A percentile compares a stretch with the other conserved stretches of the same genome.
Evolutionary conservation across 139 green algal species (phyloP).

Genomic region (Closterium sp.): DNA sequence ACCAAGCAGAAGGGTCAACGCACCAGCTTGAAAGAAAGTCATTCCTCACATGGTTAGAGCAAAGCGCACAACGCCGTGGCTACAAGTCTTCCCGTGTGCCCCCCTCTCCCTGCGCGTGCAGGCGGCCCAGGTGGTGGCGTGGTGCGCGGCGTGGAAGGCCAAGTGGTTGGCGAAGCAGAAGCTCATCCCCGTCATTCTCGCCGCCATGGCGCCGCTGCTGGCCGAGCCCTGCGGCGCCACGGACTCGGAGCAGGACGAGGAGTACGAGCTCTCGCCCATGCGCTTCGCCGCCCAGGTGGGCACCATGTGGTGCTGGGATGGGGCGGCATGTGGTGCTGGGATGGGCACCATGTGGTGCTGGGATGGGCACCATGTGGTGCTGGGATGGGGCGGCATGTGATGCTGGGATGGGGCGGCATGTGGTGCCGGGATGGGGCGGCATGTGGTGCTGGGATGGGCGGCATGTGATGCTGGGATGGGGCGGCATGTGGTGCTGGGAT

Average conservation of each 20-base stretch:
- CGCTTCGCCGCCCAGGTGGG: constrained; percentile 52
- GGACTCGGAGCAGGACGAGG: constrained; percentile 51
- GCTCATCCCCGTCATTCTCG: constrained; percentile 58
- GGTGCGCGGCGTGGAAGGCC: constrained; percentile 67
- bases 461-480: too few species aligned
- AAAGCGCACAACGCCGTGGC: too few species aligned
- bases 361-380: neutral
- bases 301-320: too few species aligned
- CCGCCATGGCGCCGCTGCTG: constrained; percentile 61
- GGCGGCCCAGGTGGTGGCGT: constrained; percentile 60
- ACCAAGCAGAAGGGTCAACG: too few species aligned
- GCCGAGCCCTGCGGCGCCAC: constrained; percentile 57
- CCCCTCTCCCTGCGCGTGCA: too few species aligned
- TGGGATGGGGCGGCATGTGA: too few species aligned
- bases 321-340: too few species aligned
- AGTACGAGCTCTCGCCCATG: constrained; percentile 39
- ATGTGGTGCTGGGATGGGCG: too few species aligned
- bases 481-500: too few species aligned
- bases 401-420: too few species aligned
- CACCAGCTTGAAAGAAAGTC: neutral
- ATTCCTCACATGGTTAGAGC: neutral
- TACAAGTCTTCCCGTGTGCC: too few species aligned
- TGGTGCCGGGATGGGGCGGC: too few species aligned
- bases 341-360: neutral
- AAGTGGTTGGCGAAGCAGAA: constrained; percentile 68